Conservation (phyloP, 106 monocot genomes). For the Phalaenopsis equestris region DNA sequence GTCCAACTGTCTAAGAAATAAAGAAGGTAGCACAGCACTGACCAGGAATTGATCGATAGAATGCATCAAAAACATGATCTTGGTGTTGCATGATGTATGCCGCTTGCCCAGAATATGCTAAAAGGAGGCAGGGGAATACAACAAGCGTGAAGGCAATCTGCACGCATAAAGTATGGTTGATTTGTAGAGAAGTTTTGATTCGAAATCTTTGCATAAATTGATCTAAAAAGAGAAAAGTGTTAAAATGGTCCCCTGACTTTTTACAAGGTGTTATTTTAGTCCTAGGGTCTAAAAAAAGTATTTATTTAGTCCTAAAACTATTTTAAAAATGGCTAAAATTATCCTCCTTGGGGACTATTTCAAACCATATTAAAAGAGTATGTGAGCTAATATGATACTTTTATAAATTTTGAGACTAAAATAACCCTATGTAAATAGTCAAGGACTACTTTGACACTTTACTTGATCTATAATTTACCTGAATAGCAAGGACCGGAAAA, state of each 20-base stretch:
- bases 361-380: too few species aligned
- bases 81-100: constrained; percentile 63
- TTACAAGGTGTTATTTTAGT: too few species aligned
- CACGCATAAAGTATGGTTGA: neutral
- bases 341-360: too few species aligned
- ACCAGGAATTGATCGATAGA: constrained; percentile 93
- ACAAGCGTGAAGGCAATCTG: constrained; percentile 62
- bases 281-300: too few species aligned
- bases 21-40: neutral
- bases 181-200: neutral
- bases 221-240: neutral
- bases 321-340: too few species aligned
- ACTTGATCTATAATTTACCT: constrained; percentile 15
- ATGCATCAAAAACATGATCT: constrained; percentile 54
- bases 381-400: too few species aligned
- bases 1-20: neutral
- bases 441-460: too few species aligned
- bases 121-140: constrained; percentile 81
- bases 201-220: neutral
- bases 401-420: too few species aligned
- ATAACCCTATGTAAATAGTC: too few species aligned
- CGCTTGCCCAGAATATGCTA: constrained; percentile 83
- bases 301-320: too few species aligned
- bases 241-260: too few species aligned
- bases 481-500: constrained; percentile 45